phyloP scores from a whole-genome alignment of 2,329 filamentous ascomycete genomes.

The Xylaria sp. region DNA sequence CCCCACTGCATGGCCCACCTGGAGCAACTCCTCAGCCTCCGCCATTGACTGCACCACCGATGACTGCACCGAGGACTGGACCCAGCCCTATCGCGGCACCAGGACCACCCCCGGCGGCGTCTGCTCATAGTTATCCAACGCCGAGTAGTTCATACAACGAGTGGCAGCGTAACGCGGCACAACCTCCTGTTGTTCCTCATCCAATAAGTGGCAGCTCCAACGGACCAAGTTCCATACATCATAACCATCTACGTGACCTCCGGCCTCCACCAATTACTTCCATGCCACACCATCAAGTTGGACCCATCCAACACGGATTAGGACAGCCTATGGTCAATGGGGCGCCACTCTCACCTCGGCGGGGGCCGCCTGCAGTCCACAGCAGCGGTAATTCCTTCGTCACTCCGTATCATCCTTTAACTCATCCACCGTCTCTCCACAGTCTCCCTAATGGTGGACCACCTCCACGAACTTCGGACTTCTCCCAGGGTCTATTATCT shows the following conservation, averaged over 20 bases:
- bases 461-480: slow-evolving; percentile 58
- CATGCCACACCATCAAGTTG: slow-evolving; percentile 56
- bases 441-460: slow-evolving; percentile 55
- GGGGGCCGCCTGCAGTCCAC: slow-evolving; percentile 55
- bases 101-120: slow-evolving; percentile 50
- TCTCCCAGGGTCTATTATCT: slow-evolving; percentile 57
- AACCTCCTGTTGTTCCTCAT: slow-evolving; percentile 60
- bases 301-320: slow-evolving; percentile 57
- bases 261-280: slow-evolving; percentile 61
- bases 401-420: slow-evolving; percentile 50
- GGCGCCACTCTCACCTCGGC: slow-evolving; percentile 60
- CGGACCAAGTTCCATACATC: slow-evolving; percentile 46
- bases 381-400: slow-evolving; percentile 56
- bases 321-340: slow-evolving; percentile 58
- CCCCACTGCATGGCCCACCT: slow-evolving; percentile 44
- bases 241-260: slow-evolving; percentile 56
- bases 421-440: slow-evolving; percentile 47
- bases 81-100: slow-evolving; percentile 52
- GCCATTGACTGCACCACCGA: slow-evolving; percentile 39
- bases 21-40: slow-evolving; percentile 43
- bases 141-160: slow-evolving; percentile 55
- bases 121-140: slow-evolving; percentile 55
- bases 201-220: slow-evolving; percentile 62
- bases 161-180: slow-evolving; percentile 64
- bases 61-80: slow-evolving; percentile 44